A percentile compares a stretch with the other conserved stretches of the same genome.
These are phyloP conservation scores for Jasminum sambac DNA, from an alignment of 257 asterid genomes.

Conservation along the genomic window DNA sequence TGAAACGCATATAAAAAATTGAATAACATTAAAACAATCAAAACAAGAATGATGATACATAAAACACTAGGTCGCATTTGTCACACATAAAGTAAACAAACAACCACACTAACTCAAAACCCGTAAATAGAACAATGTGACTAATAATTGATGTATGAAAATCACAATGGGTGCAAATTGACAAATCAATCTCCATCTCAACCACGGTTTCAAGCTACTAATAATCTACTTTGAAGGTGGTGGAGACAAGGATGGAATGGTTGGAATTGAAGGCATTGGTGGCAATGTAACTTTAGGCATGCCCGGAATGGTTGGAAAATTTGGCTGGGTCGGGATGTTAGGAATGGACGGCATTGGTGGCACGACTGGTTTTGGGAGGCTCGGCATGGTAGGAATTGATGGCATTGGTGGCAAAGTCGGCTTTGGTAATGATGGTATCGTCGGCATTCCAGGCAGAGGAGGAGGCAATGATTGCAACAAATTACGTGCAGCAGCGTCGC, in stretches of 20 bases:
- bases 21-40: background rate
- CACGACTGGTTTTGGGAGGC: conserved; percentile 14
- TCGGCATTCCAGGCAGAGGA: conserved; percentile 24
- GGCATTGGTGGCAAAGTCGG: conserved; percentile 9
- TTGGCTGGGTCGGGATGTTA: conserved; percentile 16
- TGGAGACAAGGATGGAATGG: background rate
- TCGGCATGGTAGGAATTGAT: conserved; percentile 17
- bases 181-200: background rate
- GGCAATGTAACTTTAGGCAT: background rate
- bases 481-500: conserved; percentile 26
- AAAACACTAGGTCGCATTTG: background rate
- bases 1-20: no score
- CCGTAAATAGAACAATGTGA: background rate
- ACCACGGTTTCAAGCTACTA: background rate
- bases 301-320: background rate
- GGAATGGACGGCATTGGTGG: conserved; percentile 23
- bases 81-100: background rate
- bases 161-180: background rate
- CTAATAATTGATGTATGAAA: background rate
- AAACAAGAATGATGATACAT: background rate
- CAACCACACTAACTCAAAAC: background rate
- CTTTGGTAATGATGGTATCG: background rate
- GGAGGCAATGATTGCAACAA: conserved; percentile 24
- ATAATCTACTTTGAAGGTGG: background rate
- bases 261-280: background rate